Evolutionary conservation across 352 stramenopile genomes (phyloP).

Genomic region (Pythium pyrilobum): DNA sequence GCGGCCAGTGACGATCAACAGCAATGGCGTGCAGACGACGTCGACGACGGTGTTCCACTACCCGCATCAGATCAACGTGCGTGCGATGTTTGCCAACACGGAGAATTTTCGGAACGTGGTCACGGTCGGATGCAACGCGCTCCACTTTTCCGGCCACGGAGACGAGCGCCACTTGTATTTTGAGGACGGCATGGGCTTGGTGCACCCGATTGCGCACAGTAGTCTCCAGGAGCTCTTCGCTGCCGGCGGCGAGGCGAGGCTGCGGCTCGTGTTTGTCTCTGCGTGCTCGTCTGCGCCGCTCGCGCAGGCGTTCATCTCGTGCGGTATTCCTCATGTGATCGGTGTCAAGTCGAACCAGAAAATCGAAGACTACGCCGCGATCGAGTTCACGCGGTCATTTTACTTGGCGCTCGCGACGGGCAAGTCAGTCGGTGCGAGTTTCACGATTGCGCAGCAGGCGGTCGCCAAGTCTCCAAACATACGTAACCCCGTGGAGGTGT

Average conservation of each 20-base stretch:
- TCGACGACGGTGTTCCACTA: constrained; percentile 47
- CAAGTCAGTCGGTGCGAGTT: constrained; percentile 66
- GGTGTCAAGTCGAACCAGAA: constrained; percentile 81
- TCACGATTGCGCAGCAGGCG: constrained; percentile 66
- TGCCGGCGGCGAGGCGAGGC: constrained; percentile 24
- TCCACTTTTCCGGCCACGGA: constrained; percentile 95
- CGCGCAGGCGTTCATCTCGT: constrained; percentile 82
- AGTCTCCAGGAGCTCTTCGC: constrained; percentile 68
- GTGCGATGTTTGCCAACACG: constrained; percentile 92
- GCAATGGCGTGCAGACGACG: constrained; percentile 3
- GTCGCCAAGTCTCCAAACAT: constrained; percentile 79
- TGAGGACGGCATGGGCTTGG: constrained; percentile 87
- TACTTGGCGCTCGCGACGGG: constrained; percentile 72
- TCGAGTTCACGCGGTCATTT: constrained; percentile 82
- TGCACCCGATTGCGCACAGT: constrained; percentile 71
- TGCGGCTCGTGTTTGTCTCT: constrained; percentile 78
- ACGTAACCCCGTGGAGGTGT: constrained; percentile 54
- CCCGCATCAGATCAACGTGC: constrained; percentile 85
- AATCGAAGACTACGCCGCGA: constrained; percentile 84
- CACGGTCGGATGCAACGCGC: constrained; percentile 85
- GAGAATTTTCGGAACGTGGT: constrained; percentile 90
- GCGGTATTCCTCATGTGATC: constrained; percentile 90
- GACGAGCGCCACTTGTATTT: constrained; percentile 92
- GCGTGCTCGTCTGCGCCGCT: constrained; percentile 72
- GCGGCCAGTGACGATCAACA: not conserved